Evolutionary conservation across 176 grass and related monocot genomes (phyloP).

Genomic region (Melocanna baccifera): DNA sequence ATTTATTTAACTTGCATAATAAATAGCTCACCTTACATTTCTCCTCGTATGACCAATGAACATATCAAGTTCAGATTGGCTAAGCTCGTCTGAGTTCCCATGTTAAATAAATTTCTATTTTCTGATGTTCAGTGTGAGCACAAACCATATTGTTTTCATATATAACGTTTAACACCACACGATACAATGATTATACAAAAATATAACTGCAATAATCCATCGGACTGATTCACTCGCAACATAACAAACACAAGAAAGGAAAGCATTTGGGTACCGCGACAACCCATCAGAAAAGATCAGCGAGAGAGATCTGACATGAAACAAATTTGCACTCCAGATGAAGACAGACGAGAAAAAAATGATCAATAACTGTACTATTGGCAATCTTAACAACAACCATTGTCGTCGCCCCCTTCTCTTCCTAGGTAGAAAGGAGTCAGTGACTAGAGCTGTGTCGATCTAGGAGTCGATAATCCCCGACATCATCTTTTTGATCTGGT

Average conservation of each 20-base stretch:
- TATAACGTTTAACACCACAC: neutral
- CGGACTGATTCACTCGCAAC: neutral
- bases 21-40: too few species aligned
- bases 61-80: too few species aligned
- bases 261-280: neutral
- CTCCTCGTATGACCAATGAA: too few species aligned
- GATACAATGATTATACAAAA: neutral
- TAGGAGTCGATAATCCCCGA: constrained; percentile 17
- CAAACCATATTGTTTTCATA: neutral
- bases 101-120: too few species aligned
- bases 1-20: too few species aligned
- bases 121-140: too few species aligned
- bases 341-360: neutral
- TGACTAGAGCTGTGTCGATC: neutral
- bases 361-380: neutral
- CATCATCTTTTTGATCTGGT: constrained; percentile 39
- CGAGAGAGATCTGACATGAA: neutral
- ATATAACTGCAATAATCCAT: neutral
- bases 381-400: neutral
- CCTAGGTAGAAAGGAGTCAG: neutral
- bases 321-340: neutral
- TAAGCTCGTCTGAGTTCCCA: too few species aligned
- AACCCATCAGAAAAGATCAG: neutral
- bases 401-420: neutral
- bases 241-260: neutral